Conservation (phyloP, 2,329 filamentous ascomycete species). For the Nigrospora osmanthi region DNA sequence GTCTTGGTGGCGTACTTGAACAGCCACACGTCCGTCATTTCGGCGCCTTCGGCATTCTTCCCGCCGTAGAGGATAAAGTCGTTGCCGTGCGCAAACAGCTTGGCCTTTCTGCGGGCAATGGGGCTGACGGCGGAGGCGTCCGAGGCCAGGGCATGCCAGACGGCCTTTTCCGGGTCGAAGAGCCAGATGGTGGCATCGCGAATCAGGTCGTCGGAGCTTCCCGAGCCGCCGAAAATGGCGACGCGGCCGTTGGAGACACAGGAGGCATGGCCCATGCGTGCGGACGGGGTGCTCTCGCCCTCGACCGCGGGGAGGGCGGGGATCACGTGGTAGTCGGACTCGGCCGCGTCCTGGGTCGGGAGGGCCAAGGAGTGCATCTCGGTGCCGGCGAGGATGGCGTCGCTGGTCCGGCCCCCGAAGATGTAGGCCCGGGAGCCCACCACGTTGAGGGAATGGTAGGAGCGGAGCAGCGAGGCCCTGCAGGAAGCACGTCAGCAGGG, state of each 20-base stretch:
- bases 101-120: conserved; percentile 22
- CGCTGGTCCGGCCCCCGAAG: conserved; percentile 38
- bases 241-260: conserved; percentile 22
- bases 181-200: conserved; percentile 27
- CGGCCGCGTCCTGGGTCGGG: conserved; percentile 29
- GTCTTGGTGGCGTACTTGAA: conserved; percentile 38
- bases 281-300: conserved; percentile 18
- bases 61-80: conserved; percentile 45
- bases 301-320: conserved; percentile 19
- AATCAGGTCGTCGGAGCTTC: conserved; percentile 17
- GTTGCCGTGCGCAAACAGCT: conserved; percentile 28
- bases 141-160: conserved; percentile 24
- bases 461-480: conserved; percentile 33
- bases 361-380: conserved; percentile 44
- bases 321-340: conserved; percentile 23
- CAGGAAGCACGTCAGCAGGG: not conserved
- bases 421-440: conserved; percentile 47
- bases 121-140: conserved; percentile 1
- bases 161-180: conserved; percentile 25
- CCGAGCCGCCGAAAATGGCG: conserved; percentile 27
- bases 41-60: conserved; percentile 13
- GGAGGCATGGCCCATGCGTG: conserved; percentile 26
- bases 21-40: conserved; percentile 37
- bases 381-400: conserved; percentile 34
- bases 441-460: conserved; percentile 42